Base-by-base conservation (phyloP, 306 rosid species). In the Gleditsia sinensis region DNA sequence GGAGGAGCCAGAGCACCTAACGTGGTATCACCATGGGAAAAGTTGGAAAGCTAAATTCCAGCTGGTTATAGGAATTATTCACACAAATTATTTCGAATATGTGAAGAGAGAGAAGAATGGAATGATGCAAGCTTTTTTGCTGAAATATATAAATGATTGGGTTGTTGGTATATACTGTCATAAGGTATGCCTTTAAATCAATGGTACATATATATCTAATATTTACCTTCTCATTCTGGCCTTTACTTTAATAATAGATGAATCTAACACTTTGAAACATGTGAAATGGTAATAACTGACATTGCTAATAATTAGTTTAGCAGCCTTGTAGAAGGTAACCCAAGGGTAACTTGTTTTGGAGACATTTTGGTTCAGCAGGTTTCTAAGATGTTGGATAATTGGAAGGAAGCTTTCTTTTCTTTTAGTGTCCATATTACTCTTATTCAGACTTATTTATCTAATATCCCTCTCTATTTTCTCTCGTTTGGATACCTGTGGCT, bases 101-200 rank as follows among this genome's bases (percentile, higher is more conserved):
- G 99, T 91, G 86, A 91, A 87, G 90, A 82, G 99, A 77, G 99
- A 94, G 88, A 94, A 82, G 91, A 92, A 92, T 46, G 99, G 99
- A 82, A 62, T 14, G 14, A 3, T 87, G 72, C 84, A 80, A 89
- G 86, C 99, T 34, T 85, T 86, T 86, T 56, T 94, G 59, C 88
- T 94, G 50, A 92, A 85, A 83, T 67, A 84, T 69, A 4, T 87
- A 40, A 94, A 94, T 71, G 86, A 74, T 50, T 94, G 99, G 99
- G 95, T 94, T 75, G 99, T 94, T 71, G 66, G 88, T 46, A 87
- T 94, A 74, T 92, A 94, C 39, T 94, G 99, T 83, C 97, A 91
- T 87, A 91, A 86, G 99, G 99, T 92, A 82, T 43, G 83, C 74
- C 62, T 50, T 72, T 51, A 57, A 37, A 54, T 72, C 46, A 17